Percentiles rank a stretch among this genome's conserved stretches.
Evolutionary conservation across 2,329 filamentous ascomycete genomes (phyloP).

Genomic region (Lachnellula arida): DNA sequence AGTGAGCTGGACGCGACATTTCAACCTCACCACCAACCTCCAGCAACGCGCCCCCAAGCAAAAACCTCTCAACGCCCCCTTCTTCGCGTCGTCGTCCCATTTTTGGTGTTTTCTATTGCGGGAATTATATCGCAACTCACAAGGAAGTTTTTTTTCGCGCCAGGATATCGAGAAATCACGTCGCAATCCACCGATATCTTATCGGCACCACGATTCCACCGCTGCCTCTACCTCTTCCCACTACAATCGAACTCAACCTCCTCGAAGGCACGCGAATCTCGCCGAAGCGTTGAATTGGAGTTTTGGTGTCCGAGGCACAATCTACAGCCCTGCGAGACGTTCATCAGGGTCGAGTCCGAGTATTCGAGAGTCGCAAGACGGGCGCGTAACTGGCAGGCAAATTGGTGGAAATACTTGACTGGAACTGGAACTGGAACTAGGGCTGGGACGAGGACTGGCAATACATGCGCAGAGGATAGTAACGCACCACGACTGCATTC

Average conservation of each 20-base stretch:
- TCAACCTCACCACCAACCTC: background rate
- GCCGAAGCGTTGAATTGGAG: background rate
- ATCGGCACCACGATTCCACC: background rate
- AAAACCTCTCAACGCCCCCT: background rate
- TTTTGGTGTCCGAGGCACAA: background rate
- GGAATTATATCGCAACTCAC: background rate
- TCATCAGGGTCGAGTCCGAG: background rate
- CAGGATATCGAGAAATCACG: background rate
- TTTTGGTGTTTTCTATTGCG: background rate
- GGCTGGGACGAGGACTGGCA: background rate
- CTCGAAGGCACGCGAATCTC: background rate
- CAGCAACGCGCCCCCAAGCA: background rate
- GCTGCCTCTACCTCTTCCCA: background rate
- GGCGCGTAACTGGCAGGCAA: background rate
- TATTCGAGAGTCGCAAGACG: background rate
- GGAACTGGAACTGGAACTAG: too few relatives aligned
- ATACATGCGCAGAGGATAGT: too few relatives aligned
- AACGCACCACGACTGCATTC: background rate
- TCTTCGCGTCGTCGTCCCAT: background rate
- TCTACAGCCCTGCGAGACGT: background rate
- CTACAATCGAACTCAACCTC: background rate
- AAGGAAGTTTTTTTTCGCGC: background rate
- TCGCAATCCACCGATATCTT: background rate
- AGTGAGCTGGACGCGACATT: constrained; percentile 1
- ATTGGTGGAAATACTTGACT: too few relatives aligned